Evolutionary conservation across 768 basidiomycete species (phyloP).

Genomic region (Lentinula lateritia): DNA sequence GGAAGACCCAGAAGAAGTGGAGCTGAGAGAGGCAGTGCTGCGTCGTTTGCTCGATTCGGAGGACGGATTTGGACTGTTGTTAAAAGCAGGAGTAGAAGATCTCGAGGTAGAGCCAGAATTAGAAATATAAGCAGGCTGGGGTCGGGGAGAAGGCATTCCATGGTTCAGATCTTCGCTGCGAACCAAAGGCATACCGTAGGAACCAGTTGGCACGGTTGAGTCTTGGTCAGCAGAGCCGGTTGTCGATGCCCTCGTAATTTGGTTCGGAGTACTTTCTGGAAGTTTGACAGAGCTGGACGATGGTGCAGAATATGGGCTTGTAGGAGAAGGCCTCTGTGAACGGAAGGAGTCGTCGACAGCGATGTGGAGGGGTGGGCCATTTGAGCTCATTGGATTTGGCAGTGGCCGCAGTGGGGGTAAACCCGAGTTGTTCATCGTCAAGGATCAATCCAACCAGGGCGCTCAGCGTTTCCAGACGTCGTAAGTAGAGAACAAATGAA

Average conservation of each 20-base stretch:
- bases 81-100: conserved; percentile 26
- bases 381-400: background rate
- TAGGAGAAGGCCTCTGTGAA: background rate
- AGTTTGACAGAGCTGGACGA: conserved; percentile 29
- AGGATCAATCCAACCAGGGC: conserved; percentile 3
- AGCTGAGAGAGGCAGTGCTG: conserved; percentile 46
- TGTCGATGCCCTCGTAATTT: conserved; percentile 65
- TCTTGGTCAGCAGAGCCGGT: conserved; percentile 49
- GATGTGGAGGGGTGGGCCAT: background rate
- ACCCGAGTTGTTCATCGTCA: conserved; percentile 6
- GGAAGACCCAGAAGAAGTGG: conserved; percentile 49
- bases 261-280: conserved; percentile 41
- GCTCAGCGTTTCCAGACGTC: background rate
- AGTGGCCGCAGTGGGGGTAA: background rate
- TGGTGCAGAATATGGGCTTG: conserved; percentile 27
- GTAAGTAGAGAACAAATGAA: background rate
- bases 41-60: conserved; percentile 26
- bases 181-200: conserved; percentile 39
- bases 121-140: conserved; percentile 7
- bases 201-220: conserved; percentile 35
- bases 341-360: conserved; percentile 6
- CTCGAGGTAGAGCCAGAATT: conserved; percentile 6
- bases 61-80: conserved; percentile 36
- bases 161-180: conserved; percentile 75
- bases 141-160: conserved; percentile 13